phyloP scores from a whole-genome alignment of 306 rosid genomes.

The Betula pendula region DNA sequence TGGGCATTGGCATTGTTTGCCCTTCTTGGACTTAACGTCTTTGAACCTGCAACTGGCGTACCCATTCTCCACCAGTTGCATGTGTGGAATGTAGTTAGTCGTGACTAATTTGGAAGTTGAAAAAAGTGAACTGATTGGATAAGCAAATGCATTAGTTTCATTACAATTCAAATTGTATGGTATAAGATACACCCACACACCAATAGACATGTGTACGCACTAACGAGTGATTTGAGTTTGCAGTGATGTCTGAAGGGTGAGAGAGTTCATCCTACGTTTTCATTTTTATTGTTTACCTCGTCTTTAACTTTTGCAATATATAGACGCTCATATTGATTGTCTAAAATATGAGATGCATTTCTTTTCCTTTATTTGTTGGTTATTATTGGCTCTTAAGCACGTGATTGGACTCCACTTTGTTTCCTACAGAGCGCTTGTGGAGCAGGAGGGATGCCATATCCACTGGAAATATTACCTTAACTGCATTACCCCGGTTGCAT shows the following conservation, averaged over 20 bases:
- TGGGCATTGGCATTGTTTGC: neutral
- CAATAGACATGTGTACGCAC: neutral
- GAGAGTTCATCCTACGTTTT: neutral
- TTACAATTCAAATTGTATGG: neutral
- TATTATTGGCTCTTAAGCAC: constrained; percentile 11
- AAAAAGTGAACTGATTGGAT: neutral
- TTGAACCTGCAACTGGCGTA: neutral
- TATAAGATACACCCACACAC: neutral
- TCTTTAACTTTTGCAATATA: neutral
- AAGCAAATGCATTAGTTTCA: neutral
- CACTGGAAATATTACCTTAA: constrained; percentile 31
- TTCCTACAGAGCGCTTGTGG: constrained; percentile 77
- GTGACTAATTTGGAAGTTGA: neutral
- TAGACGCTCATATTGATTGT: neutral
- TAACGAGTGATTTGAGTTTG: neutral
- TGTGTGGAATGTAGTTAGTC: neutral
- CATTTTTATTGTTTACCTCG: neutral
- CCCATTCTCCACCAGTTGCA: no score
- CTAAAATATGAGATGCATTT: constrained; percentile 8
- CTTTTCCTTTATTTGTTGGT: neutral
- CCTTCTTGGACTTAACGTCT: neutral
- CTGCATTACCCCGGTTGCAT: constrained; percentile 63
- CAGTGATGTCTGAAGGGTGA: neutral
- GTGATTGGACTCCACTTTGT: constrained; percentile 22
- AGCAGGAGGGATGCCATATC: constrained; percentile 54